These are phyloP conservation scores for Datisca glomerata DNA, from an alignment of 306 rosid species.

Conservation along the genomic window DNA sequence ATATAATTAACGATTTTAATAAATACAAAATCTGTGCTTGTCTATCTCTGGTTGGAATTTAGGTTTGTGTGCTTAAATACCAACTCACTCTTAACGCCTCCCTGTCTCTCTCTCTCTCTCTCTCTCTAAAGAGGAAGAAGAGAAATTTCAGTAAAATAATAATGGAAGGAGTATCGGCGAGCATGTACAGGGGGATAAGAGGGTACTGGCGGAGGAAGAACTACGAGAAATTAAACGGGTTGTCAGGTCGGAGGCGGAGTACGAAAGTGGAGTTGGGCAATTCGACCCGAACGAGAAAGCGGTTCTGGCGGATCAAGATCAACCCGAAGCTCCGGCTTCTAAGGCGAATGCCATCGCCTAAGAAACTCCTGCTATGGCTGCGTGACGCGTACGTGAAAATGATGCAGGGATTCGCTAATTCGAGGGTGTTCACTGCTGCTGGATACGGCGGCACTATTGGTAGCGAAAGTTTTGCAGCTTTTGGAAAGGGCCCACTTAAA, in stretches of 20 bases:
- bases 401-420: conserved; percentile 60
- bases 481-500: conserved; percentile 27
- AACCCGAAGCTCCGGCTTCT: conserved; percentile 30
- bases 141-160: background rate
- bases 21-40: too few species aligned
- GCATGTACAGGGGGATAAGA: conserved; percentile 27
- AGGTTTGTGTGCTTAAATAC: background rate
- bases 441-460: conserved; percentile 22
- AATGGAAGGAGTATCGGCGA: conserved; percentile 49
- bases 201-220: conserved; percentile 40
- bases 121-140: background rate
- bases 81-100: background rate
- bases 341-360: conserved; percentile 35
- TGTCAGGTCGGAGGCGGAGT: conserved; percentile 14
- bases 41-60: too few species aligned
- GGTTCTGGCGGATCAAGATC: conserved; percentile 48
- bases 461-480: conserved; percentile 6
- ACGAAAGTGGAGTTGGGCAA: conserved; percentile 23
- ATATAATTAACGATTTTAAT: too few species aligned
- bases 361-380: conserved; percentile 48
- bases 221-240: conserved; percentile 29
- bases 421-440: conserved; percentile 26
- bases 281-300: conserved; percentile 8
- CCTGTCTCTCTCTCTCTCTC: conserved; percentile 2
- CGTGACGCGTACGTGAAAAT: conserved; percentile 61